Evolutionary conservation across 1,284 basidiomycete genomes (phyloP).

Genomic region (Ustilago loliicola): DNA sequence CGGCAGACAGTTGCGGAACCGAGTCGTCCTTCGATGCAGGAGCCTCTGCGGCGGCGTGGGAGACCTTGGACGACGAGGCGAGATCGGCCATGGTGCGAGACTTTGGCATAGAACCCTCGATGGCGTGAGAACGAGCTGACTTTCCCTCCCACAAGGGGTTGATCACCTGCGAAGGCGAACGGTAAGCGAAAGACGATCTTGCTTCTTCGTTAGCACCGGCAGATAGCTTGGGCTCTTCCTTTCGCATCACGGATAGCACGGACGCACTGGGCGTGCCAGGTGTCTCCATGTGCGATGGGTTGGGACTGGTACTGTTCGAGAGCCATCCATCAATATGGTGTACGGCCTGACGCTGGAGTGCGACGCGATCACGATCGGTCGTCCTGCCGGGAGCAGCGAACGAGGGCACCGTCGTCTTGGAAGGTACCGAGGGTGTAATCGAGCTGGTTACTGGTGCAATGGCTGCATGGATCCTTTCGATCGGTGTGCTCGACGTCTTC

Average conservation of each 20-base stretch:
- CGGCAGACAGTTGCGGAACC: slow-evolving; percentile 54
- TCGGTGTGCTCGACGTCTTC: slow-evolving; percentile 1
- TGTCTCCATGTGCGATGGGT: slow-evolving; percentile 37
- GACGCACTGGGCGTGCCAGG: slow-evolving; percentile 58
- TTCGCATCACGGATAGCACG: slow-evolving; percentile 47
- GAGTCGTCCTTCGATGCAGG: slow-evolving; percentile 25
- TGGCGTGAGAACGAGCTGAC: slow-evolving; percentile 12
- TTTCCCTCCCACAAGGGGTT: slow-evolving; percentile 41
- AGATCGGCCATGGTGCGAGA: slow-evolving; percentile 45
- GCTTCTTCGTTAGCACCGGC: slow-evolving; percentile 7
- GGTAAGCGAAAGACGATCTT: slow-evolving; percentile 27
- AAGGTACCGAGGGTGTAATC: slow-evolving; percentile 35
- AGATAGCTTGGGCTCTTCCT: slow-evolving; percentile 12
- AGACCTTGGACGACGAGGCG: slow-evolving; percentile 19
- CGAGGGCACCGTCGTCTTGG: slow-evolving; percentile 25
- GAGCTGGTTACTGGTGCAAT: slow-evolving; percentile 14
- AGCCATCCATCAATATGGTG: slow-evolving; percentile 61
- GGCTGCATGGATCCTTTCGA: slow-evolving; percentile 26
- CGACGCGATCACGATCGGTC: slow-evolving; percentile 36
- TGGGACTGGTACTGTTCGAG: slow-evolving; percentile 34
- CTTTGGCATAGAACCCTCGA: slow-evolving; percentile 19
- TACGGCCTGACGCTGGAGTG: slow-evolving; percentile 54
- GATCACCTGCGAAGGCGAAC: slow-evolving; percentile 44
- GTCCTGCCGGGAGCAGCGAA: slow-evolving; percentile 29
- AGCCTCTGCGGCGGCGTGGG: slow-evolving; percentile 6